Base-by-base conservation (phyloP, 768 basidiomycete genomes). In the Pisolithus marmoratus region DNA sequence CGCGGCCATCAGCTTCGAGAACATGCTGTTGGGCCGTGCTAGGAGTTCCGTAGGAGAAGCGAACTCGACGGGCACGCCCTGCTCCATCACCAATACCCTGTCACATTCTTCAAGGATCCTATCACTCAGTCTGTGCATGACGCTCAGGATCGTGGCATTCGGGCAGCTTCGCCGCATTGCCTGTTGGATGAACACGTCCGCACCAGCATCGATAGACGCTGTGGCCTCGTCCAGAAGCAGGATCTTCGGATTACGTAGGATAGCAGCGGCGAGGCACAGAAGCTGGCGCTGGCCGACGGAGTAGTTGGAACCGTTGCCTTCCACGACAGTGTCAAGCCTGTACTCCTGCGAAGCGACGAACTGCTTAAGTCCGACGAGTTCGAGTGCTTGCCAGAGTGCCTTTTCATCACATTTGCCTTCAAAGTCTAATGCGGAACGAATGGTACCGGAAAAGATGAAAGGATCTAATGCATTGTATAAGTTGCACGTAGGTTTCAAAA, bases 201-300 rank as follows among this genome's bases (percentile, higher is more conserved):
- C 74, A 34, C 94, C 84, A 5, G 93, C 80, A 67, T 96, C 94
- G 50, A 97, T 77, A 27, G 86, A 85, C 12, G 85, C 87, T 1
- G 64, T 67, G 31, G 66, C 65, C 53, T 68, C 66, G 52, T 68
- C 66, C 54, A 68, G 51, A 4, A 67, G 53, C 6, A 68, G 48
- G 41, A 68, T 68, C 42, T 48, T 63, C 20, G 64, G 67, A 42
- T 68, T 64, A 44, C 67, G 61, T 1, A 68, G 56, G 54, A 66
- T 62, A 38, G 64, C 65, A 37, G 54, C 58, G 20, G 66, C 64
- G 38, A 68, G 83, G 15, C 90, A 89, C 24, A 97, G 65, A 9
- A 94, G 70, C 70, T 96, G 94, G 61, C 82, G 81, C 72, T 97
- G 94, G 6, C 94, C 94, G 38, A 95, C 95, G 57, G 87, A 91